phyloP scores from a whole-genome alignment of 441 rosid species.

The Pelargonium cotyledonis region DNA sequence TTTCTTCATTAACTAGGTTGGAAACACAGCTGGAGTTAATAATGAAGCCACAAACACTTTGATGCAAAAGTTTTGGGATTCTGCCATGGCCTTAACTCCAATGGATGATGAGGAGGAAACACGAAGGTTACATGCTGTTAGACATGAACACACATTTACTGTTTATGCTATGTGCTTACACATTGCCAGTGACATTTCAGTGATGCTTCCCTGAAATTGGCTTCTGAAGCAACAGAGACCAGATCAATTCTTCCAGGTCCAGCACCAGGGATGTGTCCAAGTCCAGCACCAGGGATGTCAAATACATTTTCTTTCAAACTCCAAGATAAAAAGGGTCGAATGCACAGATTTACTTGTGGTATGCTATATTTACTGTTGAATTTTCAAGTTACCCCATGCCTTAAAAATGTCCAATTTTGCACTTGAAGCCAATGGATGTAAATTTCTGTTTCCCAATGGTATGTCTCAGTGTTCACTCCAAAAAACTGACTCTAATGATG shows the following conservation, averaged over 20 bases:
- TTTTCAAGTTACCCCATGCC: not conserved
- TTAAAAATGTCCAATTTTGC: slow-evolving; percentile 3
- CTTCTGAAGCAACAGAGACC: slow-evolving; percentile 66
- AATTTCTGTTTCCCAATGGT: slow-evolving; percentile 1
- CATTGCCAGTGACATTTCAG: slow-evolving; percentile 36
- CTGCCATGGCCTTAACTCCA: slow-evolving; percentile 77
- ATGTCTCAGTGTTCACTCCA: not conserved
- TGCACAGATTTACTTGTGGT: slow-evolving; percentile 95
- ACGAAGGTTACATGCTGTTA: slow-evolving; percentile 40
- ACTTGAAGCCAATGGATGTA: slow-evolving; percentile 1
- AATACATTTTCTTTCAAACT: slow-evolving; percentile 74
- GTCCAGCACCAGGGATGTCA: too few species aligned
- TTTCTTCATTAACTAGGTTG: slow-evolving; percentile 46
- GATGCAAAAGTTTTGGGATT: slow-evolving; percentile 99
- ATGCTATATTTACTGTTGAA: slow-evolving; percentile 17
- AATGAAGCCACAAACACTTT: slow-evolving; percentile 67
- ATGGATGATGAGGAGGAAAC: slow-evolving; percentile 70
- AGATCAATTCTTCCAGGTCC: slow-evolving; percentile 55
- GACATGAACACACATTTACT: not conserved
- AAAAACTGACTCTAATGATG: not conserved
- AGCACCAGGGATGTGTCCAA: slow-evolving; percentile 28
- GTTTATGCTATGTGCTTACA: slow-evolving; percentile 17
- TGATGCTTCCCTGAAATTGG: slow-evolving; percentile 69
- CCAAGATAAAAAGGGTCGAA: slow-evolving; percentile 71
- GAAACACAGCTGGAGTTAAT: slow-evolving; percentile 58